Evolutionary conservation across 768 basidiomycete genomes (phyloP).

Genomic region (Lentinula edodes): DNA sequence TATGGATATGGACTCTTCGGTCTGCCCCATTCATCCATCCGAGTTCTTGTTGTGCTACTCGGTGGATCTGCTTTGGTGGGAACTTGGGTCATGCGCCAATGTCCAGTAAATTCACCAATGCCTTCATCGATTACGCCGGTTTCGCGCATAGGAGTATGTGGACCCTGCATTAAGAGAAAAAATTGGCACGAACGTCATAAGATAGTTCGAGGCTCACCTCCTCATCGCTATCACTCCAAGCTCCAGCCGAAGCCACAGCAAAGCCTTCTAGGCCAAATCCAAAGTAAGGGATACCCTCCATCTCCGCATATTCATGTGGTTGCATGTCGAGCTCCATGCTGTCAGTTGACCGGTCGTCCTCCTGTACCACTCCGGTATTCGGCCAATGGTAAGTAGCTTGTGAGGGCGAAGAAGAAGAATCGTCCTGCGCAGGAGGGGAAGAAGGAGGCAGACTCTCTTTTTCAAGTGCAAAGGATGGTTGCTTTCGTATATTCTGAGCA

Average conservation of each 20-base stretch:
- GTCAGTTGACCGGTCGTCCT: constrained; percentile 1
- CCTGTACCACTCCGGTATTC: neutral
- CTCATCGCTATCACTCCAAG: constrained; percentile 14
- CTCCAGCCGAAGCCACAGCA: constrained; percentile 4
- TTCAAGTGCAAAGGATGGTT: constrained; percentile 11
- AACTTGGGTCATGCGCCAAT: constrained; percentile 48
- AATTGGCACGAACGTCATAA: neutral
- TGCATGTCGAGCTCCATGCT: constrained; percentile 12
- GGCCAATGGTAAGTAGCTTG: neutral
- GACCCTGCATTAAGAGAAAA: neutral
- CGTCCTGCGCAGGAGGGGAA: constrained; percentile 19
- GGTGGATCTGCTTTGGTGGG: constrained; percentile 65
- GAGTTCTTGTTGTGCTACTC: constrained; percentile 43
- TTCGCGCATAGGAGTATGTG: neutral
- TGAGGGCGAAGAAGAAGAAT: constrained; percentile 20
- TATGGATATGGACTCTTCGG: constrained; percentile 64
- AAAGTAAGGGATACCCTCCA: neutral
- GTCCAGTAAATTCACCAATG: constrained; percentile 65
- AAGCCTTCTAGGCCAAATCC: constrained; percentile 9
- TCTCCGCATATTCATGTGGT: constrained; percentile 5
- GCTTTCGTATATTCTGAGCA: neutral
- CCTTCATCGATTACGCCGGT: constrained; percentile 24
- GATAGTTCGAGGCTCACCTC: constrained; percentile 18
- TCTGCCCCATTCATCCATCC: constrained; percentile 59
- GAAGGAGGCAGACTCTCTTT: constrained; percentile 26